These are phyloP conservation scores for Boletus insuetus DNA, from an alignment of 768 basidiomycete genomes.

Conservation along the genomic window DNA sequence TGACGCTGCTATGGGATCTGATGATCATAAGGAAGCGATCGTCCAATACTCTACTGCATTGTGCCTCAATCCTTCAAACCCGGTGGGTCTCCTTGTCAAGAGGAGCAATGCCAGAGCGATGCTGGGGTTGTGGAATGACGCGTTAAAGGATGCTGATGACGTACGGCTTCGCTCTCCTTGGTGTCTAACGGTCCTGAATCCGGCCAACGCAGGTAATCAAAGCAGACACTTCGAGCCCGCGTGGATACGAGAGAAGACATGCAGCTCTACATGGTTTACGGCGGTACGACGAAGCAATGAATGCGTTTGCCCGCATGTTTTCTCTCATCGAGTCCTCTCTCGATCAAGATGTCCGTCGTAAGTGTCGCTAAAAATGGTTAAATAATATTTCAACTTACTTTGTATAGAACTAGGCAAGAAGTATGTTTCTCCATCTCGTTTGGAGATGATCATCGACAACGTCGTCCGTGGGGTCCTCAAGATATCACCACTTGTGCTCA, in stretches of 20 bases:
- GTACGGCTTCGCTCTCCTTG: not conserved
- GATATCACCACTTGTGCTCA: not conserved
- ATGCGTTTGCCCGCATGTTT: not conserved
- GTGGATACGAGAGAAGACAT: conserved; percentile 3
- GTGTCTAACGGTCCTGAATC: not conserved
- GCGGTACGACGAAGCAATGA: not conserved
- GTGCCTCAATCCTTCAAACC: too few relatives aligned
- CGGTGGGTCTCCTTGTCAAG: too few relatives aligned
- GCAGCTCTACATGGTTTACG: not conserved
- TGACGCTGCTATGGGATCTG: too few relatives aligned
- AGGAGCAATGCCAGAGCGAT: too few relatives aligned
- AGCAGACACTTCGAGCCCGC: not conserved
- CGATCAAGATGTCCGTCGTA: not conserved
- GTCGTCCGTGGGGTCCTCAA: not conserved
- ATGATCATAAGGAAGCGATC: too few relatives aligned
- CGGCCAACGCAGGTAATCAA: not conserved
- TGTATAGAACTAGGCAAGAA: not conserved
- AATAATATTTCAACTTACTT: not conserved
- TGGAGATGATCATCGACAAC: not conserved
- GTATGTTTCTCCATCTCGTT: not conserved
- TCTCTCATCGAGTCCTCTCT: not conserved
- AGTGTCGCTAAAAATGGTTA: not conserved
- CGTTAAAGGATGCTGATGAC: conserved; percentile 13
- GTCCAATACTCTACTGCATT: too few relatives aligned
- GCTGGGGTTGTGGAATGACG: conserved; percentile 3